Base-by-base conservation (phyloP, 2,329 filamentous ascomycete species). In the Calycina herbarum region DNA sequence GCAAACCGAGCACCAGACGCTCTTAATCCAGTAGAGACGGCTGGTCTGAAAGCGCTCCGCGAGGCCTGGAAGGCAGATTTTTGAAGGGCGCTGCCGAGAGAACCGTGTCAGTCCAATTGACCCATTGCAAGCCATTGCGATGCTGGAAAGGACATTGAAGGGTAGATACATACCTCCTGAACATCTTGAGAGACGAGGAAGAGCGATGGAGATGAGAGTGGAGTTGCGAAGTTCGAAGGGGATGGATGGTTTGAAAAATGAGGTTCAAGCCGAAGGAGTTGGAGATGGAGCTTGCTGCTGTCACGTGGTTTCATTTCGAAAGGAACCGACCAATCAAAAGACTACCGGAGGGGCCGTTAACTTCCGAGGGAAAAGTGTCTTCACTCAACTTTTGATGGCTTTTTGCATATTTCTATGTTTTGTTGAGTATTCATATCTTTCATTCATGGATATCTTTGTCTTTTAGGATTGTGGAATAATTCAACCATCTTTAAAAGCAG, bases 171-270 rank as follows among this genome's bases (percentile, higher is more conserved):
- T 82, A 92, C 89, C 89, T 91, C 89, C 91, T 91, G 84, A 91
- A 89, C 89, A 92, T 92, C 87, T 85, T 91, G 85, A 81, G 81
- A 83, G 86, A 88, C 87, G 85, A 85, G 82, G 82, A 82, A 86
- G 85, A 86, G 85, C 85, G 83, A 83, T 84, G 79, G 79, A 80
- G 79, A 85, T 83, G 80, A 77, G 82, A 81, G 83, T 82, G 84
- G 82, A 84, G 82, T 82, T 80, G 48, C 33, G 59, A 56, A 57
- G 45, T 48, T 61, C 33, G 48, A 61, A 60, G 62, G 54, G 48
- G 24, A 54, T 57, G 62, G 57, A 60, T 56, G 48, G 33, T 31
- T 57, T 38, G 61, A 29, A 57, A 62, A 57, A 57, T 56, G 61
- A 62, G 48, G 61, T 62, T 48, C n/a, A 51, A 24, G n/a, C 20